A percentile compares a stretch with the other conserved stretches of the same genome.
Evolutionary conservation across 2,329 filamentous ascomycete genomes (phyloP).

Genomic region (Botrytis squamosa): DNA sequence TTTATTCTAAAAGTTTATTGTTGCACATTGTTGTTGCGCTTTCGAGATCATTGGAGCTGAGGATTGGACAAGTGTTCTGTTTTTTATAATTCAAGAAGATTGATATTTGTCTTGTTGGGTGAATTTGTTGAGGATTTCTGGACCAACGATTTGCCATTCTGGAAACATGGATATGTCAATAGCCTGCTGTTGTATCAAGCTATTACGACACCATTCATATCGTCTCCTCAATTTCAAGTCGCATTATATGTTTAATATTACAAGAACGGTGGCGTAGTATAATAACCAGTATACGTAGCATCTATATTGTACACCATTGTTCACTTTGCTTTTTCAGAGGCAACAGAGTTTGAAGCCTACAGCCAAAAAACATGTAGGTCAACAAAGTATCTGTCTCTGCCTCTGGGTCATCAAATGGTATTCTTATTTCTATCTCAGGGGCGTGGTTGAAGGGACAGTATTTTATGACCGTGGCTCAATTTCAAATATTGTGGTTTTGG

Average conservation of each 20-base stretch:
- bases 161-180: neutral
- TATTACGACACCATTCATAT: neutral
- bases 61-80: neutral
- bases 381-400: neutral
- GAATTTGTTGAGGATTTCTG: neutral
- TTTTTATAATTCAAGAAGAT: neutral
- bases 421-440: neutral
- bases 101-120: neutral
- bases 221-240: neutral
- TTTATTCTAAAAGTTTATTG: neutral
- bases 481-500: neutral
- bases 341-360: neutral
- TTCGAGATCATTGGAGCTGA: neutral
- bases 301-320: neutral
- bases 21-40: neutral
- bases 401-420: neutral
- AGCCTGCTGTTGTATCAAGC: neutral
- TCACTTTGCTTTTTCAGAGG: neutral
- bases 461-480: neutral
- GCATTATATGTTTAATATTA: neutral
- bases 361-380: neutral
- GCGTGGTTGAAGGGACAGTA: neutral
- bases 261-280: neutral
- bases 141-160: neutral
- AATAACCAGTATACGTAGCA: neutral